These are phyloP conservation scores for Arthrinium phaeospermum DNA, from an alignment of 2,329 filamentous ascomycete species.

Conservation along the genomic window DNA sequence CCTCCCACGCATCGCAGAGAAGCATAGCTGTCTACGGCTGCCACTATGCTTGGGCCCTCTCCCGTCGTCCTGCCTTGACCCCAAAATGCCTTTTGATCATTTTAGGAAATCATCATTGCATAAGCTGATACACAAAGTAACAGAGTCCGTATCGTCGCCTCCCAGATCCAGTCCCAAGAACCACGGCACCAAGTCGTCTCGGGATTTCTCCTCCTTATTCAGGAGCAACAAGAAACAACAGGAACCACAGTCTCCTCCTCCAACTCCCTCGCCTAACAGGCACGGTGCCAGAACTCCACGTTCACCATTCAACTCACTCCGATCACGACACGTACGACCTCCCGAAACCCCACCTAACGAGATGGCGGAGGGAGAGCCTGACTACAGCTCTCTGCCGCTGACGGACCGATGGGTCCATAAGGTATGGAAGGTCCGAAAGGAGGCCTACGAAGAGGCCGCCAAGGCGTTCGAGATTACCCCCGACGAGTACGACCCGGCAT, in stretches of 20 bases:
- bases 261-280: conserved; percentile 13
- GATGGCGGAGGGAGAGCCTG: conserved; percentile 86
- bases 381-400: conserved; percentile 79
- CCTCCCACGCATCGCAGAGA: background rate
- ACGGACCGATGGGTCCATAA: conserved; percentile 86
- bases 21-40: background rate
- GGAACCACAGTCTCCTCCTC: conserved; percentile 10
- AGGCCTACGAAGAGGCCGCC: conserved; percentile 89
- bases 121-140: conserved; percentile 25
- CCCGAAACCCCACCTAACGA: conserved; percentile 29
- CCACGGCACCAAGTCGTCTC: conserved; percentile 14
- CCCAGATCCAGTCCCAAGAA: background rate
- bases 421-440: conserved; percentile 97
- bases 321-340: background rate
- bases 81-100: conserved; percentile 25
- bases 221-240: conserved; percentile 18
- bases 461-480: conserved; percentile 86
- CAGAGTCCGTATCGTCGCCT: conserved; percentile 21
- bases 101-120: conserved; percentile 22
- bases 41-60: background rate
- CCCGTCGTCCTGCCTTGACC: conserved; percentile 22
- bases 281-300: background rate
- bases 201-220: conserved; percentile 14
- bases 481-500: conserved; percentile 84
- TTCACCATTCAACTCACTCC: background rate